These are phyloP conservation scores for Xylaria sp. DNA, from an alignment of 495 filamentous ascomycete species.

Conservation along the genomic window DNA sequence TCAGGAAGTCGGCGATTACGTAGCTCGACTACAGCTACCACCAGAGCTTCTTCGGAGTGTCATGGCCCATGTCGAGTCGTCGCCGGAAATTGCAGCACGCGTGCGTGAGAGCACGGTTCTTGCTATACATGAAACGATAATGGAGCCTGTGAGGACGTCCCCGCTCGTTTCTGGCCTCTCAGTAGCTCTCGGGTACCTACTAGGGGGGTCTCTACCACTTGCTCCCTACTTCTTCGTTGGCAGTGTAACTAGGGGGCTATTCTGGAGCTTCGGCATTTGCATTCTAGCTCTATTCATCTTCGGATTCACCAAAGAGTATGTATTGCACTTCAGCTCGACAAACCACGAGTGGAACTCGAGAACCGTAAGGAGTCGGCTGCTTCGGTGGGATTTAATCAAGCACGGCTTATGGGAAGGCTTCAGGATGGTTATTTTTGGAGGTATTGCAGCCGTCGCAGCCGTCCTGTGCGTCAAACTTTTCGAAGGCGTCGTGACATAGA, in stretches of 20 bases:
- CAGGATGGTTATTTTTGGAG: slow-evolving; percentile 72
- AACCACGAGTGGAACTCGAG: slow-evolving; percentile 36
- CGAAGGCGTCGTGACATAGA: slow-evolving; percentile 42
- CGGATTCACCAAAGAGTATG: slow-evolving; percentile 71
- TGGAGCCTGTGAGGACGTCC: slow-evolving; percentile 28
- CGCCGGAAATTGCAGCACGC: slow-evolving; percentile 60
- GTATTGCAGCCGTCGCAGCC: slow-evolving; percentile 68
- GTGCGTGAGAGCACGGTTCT: slow-evolving; percentile 18
- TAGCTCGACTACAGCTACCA: slow-evolving; percentile 60
- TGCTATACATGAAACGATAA: slow-evolving; percentile 16
- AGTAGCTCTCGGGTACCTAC: slow-evolving; percentile 74
- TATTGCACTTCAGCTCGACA: slow-evolving; percentile 56
- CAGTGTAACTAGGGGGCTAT: slow-evolving; percentile 66
- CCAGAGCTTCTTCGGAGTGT: slow-evolving; percentile 72
- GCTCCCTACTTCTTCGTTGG: slow-evolving; percentile 79
- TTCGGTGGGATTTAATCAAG: slow-evolving; percentile 33
- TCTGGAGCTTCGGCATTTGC: slow-evolving; percentile 74
- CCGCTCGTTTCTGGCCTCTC: slow-evolving; percentile 51
- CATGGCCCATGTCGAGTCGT: slow-evolving; percentile 68
- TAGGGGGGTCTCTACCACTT: slow-evolving; percentile 75
- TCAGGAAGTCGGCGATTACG: slow-evolving; percentile 35
- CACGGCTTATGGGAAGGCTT: slow-evolving; percentile 51
- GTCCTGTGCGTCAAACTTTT: slow-evolving; percentile 70
- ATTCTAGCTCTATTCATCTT: slow-evolving; percentile 73
- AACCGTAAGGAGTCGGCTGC: slow-evolving; percentile 34